A percentile compares a stretch with the other conserved stretches of the same genome.
phyloP scores from a whole-genome alignment of 768 basidiomycete species.

The Crucibulum laeve region DNA sequence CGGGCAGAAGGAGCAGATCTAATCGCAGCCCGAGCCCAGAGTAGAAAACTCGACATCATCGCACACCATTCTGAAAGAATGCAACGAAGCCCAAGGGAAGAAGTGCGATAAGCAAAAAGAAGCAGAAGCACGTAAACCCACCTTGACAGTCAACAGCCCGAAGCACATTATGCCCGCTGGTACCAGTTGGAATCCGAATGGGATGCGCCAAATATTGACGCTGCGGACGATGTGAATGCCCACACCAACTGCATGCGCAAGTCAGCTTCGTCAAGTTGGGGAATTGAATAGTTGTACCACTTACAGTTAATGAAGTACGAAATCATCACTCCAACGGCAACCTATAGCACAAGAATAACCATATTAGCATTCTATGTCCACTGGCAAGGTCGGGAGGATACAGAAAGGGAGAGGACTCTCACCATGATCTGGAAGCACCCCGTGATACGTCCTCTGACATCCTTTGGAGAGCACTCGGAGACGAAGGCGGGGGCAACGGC shows the following conservation, averaged over 20 bases:
- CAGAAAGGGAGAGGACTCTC: constrained; percentile 3
- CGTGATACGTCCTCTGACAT: constrained; percentile 81
- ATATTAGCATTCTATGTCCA: too few relatives aligned
- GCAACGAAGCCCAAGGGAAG: constrained; percentile 59
- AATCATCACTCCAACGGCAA: constrained; percentile 80
- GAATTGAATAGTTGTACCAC: too few relatives aligned
- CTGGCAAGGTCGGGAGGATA: background rate
- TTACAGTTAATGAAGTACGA: constrained; percentile 78
- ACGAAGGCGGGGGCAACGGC: constrained; percentile 86
- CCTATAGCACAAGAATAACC: constrained; percentile 17
- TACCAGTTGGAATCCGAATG: constrained; percentile 74
- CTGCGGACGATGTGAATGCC: constrained; percentile 45
- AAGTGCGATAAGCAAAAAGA: constrained; percentile 25
- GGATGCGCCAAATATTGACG: constrained; percentile 63
- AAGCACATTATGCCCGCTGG: constrained; percentile 68
- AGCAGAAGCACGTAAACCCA: constrained; percentile 6
- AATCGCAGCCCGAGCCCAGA: too few relatives aligned
- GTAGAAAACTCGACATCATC: too few relatives aligned
- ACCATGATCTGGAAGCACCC: constrained; percentile 87
- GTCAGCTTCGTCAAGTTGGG: too few relatives aligned
- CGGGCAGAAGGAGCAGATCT: too few relatives aligned
- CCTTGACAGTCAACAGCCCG: constrained; percentile 65
- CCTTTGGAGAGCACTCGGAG: constrained; percentile 83
- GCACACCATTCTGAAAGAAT: too few relatives aligned
- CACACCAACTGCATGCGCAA: constrained; percentile 47